These are phyloP conservation scores for Claviceps pazoutovae DNA, from an alignment of 2,329 filamentous ascomycete species.

Conservation along the genomic window DNA sequence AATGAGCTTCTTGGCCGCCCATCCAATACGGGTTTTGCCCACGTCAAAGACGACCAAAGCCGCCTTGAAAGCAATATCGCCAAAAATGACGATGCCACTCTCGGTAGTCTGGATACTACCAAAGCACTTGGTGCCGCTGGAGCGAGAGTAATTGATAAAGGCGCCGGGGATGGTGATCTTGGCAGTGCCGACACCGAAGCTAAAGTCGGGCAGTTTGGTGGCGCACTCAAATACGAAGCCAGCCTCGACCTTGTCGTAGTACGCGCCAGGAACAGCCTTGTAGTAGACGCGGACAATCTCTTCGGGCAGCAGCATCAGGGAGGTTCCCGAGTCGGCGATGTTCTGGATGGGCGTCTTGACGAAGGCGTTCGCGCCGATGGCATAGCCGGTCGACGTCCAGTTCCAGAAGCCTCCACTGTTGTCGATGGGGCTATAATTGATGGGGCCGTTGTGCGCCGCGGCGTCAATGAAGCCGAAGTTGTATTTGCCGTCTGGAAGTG, in stretches of 20 bases:
- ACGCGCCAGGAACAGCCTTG: constrained; percentile 21
- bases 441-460: constrained; percentile 45
- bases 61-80: constrained; percentile 45
- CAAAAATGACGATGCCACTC: constrained; percentile 39
- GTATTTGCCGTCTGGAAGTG: constrained; percentile 41
- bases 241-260: constrained; percentile 22
- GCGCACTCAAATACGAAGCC: constrained; percentile 32
- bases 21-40: constrained; percentile 37
- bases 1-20: constrained; percentile 5
- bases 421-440: constrained; percentile 50
- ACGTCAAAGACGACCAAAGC: constrained; percentile 43
- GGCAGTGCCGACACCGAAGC: constrained; percentile 41
- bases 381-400: constrained; percentile 12
- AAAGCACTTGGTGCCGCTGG: constrained; percentile 38
- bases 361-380: constrained; percentile 8
- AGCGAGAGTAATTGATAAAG: constrained; percentile 29
- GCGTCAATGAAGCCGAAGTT: constrained; percentile 60
- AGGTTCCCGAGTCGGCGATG: constrained; percentile 47
- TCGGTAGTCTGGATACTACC: constrained; percentile 48
- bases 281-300: constrained; percentile 37
- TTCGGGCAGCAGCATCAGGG: constrained; percentile 44
- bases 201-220: constrained; percentile 30
- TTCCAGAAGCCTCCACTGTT: constrained; percentile 51
- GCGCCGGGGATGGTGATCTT: constrained; percentile 39
- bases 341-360: constrained; percentile 27